Base-by-base conservation (phyloP, 2,329 filamentous ascomycete genomes). In the Aureobasidium sp. region DNA sequence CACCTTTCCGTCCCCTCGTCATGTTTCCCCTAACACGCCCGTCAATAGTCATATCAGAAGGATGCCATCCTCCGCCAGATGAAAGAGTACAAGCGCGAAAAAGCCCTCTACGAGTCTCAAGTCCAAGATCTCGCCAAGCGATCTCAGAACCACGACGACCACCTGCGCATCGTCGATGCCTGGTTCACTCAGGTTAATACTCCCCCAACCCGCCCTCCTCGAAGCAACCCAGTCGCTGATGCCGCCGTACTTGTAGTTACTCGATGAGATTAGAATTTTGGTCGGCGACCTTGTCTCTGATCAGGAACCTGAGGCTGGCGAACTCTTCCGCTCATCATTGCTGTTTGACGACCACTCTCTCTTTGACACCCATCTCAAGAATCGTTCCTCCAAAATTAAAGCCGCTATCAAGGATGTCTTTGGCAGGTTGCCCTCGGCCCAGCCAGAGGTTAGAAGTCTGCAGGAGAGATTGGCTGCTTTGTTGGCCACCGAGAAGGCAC, bases 41-140 rank as follows among this genome's bases (percentile, higher is more conserved):
- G 21, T 50, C 57, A 69, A 63, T 71, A 94, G 89, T 83, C 86
- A 67, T 93, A 86, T 65, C 87, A 91, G 72, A 98, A 97, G 74
- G 93, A 95, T 74, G 93, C 93, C 59, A 95, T 98, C 68, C 85
- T 88, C 64, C 88, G 94, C 55, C 91, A 96, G 73, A 95, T 98
- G 90, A 88, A 90, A 67, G 93, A 97, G 71, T 96, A 95, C 71
- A 95, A 95, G 72, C 84, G 93, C 62, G 89, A 95, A 68, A 90
- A 90, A 67, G 78, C 79, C 55, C 86, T 86, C 35, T 75, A 94
- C 58, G 90, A 97, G 73, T 77, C 81, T 55, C 86, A 88, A 65
- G 75, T 96, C 57, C 85, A 85, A 65, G 87, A 95, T 60, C 75
- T 94, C 58, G 81, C 87, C 59, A 90, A 89, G 67, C 80, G 83